Base-by-base conservation (phyloP, 495 filamentous ascomycete species). In the Xylaria castorea region DNA sequence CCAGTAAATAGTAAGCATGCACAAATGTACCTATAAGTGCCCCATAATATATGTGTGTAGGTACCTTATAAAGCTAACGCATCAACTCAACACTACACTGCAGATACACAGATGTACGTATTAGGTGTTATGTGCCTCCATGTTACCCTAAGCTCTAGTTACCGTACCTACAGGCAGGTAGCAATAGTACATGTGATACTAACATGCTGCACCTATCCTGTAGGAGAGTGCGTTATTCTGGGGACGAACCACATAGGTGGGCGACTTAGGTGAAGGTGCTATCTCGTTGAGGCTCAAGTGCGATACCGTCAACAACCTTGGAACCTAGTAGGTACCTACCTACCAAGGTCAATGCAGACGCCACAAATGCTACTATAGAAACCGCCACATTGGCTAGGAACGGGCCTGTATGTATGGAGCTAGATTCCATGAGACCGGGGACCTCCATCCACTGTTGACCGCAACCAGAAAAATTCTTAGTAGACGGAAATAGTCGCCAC, bases 401-500 rank as follows among this genome's bases (percentile, higher is more conserved):
- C 16, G 7, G 30, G 18, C 44, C 12, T 18, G 63, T 46, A 42
- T 1, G 62, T 53, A 55, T 42, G 38, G 53, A 57, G 27, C 53
- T 2, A 51, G 48, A n/a, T 27, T 22, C 51, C 51, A 25, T 7
- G n/a, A 55, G 53, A 18, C 14, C 25, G 22, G 22, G 53, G 25
- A 50, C 46, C 46, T 50, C 46, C 51, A 18, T 14, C 51, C 42
- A 48, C 60, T 44, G 11, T 25, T n/a, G 27, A 32, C 38, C 32
- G 63, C 30, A 67, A n/a, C 50, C 36, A 42, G 34, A 68, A 68
- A 68, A 68, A 44, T 25, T 55, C 50, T 42, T 40, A 42, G 48
- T 67, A n/a, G 62, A 42, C 25, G 32, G 40, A 18, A 66, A n/a
- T 66, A 34, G 66, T 46, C 50, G 61, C 60, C 66, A 70, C 53